These are phyloP conservation scores for Fraxinus anomala DNA, from an alignment of 257 asterid species.

Conservation along the genomic window DNA sequence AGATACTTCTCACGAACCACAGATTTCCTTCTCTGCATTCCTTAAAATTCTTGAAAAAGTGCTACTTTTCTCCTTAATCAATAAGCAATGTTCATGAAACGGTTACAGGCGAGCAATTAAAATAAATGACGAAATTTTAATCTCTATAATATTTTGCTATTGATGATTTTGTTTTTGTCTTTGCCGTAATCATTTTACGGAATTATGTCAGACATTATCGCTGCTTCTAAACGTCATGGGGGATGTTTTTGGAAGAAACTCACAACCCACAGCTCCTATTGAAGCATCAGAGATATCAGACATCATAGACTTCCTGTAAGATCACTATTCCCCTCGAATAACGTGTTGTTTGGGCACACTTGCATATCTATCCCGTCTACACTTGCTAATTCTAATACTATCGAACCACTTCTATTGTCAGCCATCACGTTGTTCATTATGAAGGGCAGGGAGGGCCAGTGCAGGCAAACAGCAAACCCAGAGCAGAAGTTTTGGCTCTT, in stretches of 20 bases:
- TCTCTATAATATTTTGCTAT: neutral
- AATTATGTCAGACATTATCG: slow-evolving; percentile 55
- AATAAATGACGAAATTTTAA: neutral
- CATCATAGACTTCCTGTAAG: slow-evolving; percentile 86
- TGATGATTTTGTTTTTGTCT: neutral
- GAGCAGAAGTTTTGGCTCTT: slow-evolving; percentile 73
- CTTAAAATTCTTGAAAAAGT: neutral
- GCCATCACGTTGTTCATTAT: slow-evolving; percentile 86
- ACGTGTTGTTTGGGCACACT: neutral
- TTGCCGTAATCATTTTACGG: neutral
- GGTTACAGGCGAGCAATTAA: neutral
- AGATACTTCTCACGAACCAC: neutral
- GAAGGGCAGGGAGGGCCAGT: slow-evolving; percentile 96
- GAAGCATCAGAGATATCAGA: slow-evolving; percentile 89
- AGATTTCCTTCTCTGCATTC: neutral
- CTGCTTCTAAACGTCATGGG: slow-evolving; percentile 68
- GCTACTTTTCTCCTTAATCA: too few relatives aligned
- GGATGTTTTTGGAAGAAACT: slow-evolving; percentile 92
- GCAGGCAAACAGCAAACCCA: slow-evolving; percentile 79
- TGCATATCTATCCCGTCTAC: neutral
- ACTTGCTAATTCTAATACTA: neutral
- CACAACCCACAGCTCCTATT: slow-evolving; percentile 62
- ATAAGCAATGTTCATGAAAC: neutral
- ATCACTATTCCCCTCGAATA: neutral
- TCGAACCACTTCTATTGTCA: slow-evolving; percentile 23